These are phyloP conservation scores for Hypoxylon crocopeplum DNA, from an alignment of 495 filamentous ascomycete genomes.

Conservation along the genomic window DNA sequence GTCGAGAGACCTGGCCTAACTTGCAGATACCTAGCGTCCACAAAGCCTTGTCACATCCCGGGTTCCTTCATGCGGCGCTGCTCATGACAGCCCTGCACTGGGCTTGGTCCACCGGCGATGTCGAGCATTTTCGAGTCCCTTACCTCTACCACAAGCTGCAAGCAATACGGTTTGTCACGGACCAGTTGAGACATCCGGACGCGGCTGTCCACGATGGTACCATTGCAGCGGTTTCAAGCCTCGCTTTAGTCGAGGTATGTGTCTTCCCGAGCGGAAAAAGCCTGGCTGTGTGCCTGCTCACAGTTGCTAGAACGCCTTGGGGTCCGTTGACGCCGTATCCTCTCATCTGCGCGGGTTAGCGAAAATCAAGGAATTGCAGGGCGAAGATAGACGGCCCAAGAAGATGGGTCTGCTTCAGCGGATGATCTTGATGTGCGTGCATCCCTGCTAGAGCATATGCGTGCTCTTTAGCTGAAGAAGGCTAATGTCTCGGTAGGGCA, in stretches of 20 bases:
- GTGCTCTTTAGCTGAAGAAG: constrained; percentile 3
- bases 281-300: constrained; percentile 20
- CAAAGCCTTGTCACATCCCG: constrained; percentile 43
- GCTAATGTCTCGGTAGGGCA: constrained; percentile 37
- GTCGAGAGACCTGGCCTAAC: constrained; percentile 20
- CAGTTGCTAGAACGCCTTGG: constrained; percentile 33
- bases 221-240: constrained; percentile 46
- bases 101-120: constrained; percentile 43
- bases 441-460: constrained; percentile 9
- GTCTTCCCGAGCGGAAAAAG: background rate
- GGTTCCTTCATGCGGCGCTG: constrained; percentile 44
- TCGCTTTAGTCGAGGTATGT: constrained; percentile 50
- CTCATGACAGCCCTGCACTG: constrained; percentile 44
- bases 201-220: constrained; percentile 43
- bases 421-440: constrained; percentile 40
- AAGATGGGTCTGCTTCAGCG: constrained; percentile 41
- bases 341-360: constrained; percentile 40
- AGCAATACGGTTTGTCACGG: constrained; percentile 46
- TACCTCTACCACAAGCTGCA: constrained; percentile 45
- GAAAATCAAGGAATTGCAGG: constrained; percentile 40
- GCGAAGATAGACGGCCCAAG: constrained; percentile 31
- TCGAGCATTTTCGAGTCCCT: constrained; percentile 42
- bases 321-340: constrained; percentile 38
- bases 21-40: constrained; percentile 34
- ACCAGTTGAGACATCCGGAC: constrained; percentile 40